Base-by-base conservation (phyloP, 768 basidiomycete genomes). In the Basidioascus undulatus region DNA sequence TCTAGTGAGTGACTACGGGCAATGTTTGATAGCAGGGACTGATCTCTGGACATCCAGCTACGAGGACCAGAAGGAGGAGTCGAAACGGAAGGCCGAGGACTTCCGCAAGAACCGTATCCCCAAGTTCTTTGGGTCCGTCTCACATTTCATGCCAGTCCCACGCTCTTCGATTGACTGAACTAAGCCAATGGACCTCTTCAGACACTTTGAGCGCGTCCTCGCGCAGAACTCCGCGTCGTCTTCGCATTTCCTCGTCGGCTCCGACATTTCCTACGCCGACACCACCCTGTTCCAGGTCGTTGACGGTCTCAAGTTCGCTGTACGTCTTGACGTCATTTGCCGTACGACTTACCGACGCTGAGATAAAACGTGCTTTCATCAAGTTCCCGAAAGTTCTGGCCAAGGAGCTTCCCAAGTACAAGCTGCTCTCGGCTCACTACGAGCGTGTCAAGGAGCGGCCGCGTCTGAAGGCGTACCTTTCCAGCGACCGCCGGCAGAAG, bases 41-140 rank as follows among this genome's bases (percentile, higher is more conserved):
- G n/a, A n/a, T n/a, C n/a, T n/a, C n/a, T n/a, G 16, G 44, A 39
- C 18, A 54, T 55, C n/a, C n/a, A n/a, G n/a, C 46, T 61, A 67
- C 55, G 65, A 66, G 42, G 60, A 65, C 24, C 64, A 65, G 50
- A 62, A 64, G 47, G 48, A 48, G 1, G 62, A 57, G 35, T 55
- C 65, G 1, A 25, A 47, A 15, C 44, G 45, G 6, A 54, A 54
- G 13, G 57, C 64, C 7, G 50, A 53, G 39, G 54, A 56, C 37
- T 61, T 64, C 51, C 55, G 63, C 13, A 37, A 43, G 35, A 40
- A 39, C 19, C 57, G 64, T 16, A 47, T 64, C 24, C 64, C 64
- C 26, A 64, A 62, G 46, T 65, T 59, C 52, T 47, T 66, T 40
- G 41, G 44, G 25, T 57, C n/a, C n/a, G n/a, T n/a, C n/a, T n/a